Conservation (phyloP, 305 asterid species). For the Coffea humblotiana region DNA sequence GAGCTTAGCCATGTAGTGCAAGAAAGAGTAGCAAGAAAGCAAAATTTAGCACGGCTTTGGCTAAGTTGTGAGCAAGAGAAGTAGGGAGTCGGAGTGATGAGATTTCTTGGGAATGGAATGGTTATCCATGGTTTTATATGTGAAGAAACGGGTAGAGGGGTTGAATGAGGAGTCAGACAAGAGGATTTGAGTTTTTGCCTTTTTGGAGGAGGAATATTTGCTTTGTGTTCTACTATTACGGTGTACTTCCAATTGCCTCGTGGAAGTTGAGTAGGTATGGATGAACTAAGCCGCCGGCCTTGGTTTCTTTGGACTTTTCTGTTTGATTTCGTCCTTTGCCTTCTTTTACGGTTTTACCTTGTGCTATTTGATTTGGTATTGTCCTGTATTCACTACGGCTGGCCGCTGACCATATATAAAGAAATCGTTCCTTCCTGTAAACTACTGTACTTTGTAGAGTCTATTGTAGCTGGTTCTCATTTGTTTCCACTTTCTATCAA, state of each 20-base stretch:
- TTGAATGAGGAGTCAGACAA: slow-evolving; percentile 22
- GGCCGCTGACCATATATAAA: not conserved
- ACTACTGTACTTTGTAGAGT: not conserved
- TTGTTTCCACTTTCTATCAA: not conserved
- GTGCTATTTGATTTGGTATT: not conserved
- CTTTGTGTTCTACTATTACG: not conserved
- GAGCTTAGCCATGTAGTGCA: slow-evolving; percentile 18
- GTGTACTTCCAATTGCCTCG: slow-evolving; percentile 23
- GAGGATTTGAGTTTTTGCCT: slow-evolving; percentile 4
- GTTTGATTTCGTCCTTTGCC: not conserved
- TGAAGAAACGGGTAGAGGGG: not conserved
- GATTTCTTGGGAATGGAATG: not conserved
- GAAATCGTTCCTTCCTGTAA: too few species aligned
- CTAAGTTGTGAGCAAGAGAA: not conserved
- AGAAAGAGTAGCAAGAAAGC: not conserved
- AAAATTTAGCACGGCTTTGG: not conserved
- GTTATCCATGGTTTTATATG: not conserved
- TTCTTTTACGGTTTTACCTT: not conserved
- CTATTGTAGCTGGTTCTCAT: not conserved
- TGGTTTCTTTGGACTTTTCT: slow-evolving; percentile 1
- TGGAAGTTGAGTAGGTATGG: slow-evolving; percentile 24
- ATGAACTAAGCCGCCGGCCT: slow-evolving; percentile 35
- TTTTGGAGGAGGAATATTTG: slow-evolving; percentile 7
- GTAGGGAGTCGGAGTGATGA: not conserved
- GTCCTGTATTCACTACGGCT: not conserved